Evolutionary conservation across 768 basidiomycete genomes (phyloP).

Genomic region (Serpula lacrymans): DNA sequence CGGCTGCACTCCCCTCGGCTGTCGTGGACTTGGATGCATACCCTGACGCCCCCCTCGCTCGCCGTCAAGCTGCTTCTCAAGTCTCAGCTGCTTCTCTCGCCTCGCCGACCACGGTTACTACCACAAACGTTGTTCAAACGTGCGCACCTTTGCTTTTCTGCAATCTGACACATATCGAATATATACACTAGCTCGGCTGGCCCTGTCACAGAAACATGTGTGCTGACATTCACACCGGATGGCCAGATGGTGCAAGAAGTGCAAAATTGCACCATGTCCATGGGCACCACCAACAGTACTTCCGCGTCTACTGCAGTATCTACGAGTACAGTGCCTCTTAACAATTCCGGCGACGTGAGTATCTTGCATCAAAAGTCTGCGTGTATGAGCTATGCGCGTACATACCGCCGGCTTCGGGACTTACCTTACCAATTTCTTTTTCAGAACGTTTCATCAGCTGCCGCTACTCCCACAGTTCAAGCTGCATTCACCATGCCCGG

Average conservation of each 20-base stretch:
- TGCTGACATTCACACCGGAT: conserved; percentile 50
- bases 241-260: conserved; percentile 55
- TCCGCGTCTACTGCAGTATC: conserved; percentile 22
- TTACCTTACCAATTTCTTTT: conserved; percentile 11
- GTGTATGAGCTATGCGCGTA: too few species aligned
- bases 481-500: conserved; percentile 65
- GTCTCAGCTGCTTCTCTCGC: conserved; percentile 19
- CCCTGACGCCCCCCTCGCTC: conserved; percentile 3
- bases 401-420: too few species aligned
- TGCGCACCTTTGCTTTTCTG: conserved; percentile 22
- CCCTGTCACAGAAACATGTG: conserved; percentile 54
- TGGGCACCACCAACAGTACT: conserved; percentile 18
- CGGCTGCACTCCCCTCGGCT: conserved; percentile 24
- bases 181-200: conserved; percentile 45
- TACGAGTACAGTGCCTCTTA: conserved; percentile 8
- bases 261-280: conserved; percentile 44
- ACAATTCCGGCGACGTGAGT: conserved; percentile 14
- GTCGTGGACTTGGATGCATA: too few species aligned
- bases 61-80: conserved; percentile 18
- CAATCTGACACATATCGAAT: neutral
- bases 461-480: conserved; percentile 22
- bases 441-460: conserved; percentile 24
- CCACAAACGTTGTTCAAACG: conserved; percentile 36
- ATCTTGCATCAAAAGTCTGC: too few species aligned
- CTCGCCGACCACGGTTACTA: conserved; percentile 33